Percentiles rank a stretch among this genome's conserved stretches.
Evolutionary conservation across 2,329 filamentous ascomycete genomes (phyloP).

Genomic region (Phoma herbarum): DNA sequence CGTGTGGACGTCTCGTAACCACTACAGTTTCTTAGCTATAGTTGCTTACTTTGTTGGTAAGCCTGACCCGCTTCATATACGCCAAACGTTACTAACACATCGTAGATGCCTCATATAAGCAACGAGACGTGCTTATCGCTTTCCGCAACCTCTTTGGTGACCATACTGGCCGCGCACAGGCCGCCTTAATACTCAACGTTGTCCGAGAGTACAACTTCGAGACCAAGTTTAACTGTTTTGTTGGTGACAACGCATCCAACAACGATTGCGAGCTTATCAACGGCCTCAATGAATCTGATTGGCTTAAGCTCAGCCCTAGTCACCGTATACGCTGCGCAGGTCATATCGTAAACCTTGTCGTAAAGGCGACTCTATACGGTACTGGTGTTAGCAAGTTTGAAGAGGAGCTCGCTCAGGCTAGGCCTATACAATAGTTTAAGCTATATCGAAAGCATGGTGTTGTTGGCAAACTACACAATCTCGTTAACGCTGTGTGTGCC

Average conservation of each 20-base stretch:
- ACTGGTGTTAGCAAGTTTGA: background rate
- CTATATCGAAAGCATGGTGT: background rate
- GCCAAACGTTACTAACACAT: no score
- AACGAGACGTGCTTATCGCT: background rate
- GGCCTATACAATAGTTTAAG: background rate
- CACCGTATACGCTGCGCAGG: constrained; percentile 4
- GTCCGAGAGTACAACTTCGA: background rate
- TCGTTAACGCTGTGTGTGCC: background rate
- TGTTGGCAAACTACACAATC: constrained; percentile 7
- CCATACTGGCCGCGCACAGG: background rate
- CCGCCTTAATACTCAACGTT: background rate
- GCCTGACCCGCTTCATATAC: no score
- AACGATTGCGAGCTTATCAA: constrained; percentile 15
- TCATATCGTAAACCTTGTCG: background rate
- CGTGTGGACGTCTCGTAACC: background rate
- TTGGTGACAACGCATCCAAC: constrained; percentile 6
- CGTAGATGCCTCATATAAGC: constrained; percentile 11
- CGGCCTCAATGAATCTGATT: background rate
- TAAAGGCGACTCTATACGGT: background rate
- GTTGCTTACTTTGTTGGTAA: background rate
- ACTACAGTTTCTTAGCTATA: background rate
- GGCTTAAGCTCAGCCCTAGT: background rate
- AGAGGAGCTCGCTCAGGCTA: background rate
- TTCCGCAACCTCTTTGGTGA: constrained; percentile 1
- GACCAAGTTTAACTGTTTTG: constrained; percentile 1